Percentiles rank a stretch among this genome's conserved stretches.
These are phyloP conservation scores for Penicillium sp. DNA, from an alignment of 2,329 filamentous ascomycete species.

Conservation along the genomic window DNA sequence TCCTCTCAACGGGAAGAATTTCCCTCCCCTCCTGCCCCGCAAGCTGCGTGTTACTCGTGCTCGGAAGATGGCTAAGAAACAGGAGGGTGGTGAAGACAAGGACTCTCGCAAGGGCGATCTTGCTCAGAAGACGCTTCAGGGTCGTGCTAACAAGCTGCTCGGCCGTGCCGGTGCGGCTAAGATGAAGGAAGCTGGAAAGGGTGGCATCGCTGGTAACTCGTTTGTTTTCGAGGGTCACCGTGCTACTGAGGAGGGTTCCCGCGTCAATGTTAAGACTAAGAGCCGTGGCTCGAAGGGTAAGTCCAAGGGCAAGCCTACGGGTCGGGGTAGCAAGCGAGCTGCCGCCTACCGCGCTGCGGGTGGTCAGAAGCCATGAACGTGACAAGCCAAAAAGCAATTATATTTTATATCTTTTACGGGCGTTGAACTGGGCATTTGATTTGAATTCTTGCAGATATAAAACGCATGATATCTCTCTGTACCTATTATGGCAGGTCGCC, in stretches of 20 bases:
- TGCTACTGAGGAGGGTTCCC: conserved; percentile 39
- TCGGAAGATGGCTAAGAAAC: conserved; percentile 65
- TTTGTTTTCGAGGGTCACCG: conserved; percentile 53
- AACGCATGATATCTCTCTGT: neutral
- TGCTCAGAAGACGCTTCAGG: conserved; percentile 41
- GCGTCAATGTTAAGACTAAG: conserved; percentile 42
- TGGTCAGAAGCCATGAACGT: conserved; percentile 31
- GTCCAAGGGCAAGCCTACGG: conserved; percentile 46
- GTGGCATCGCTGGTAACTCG: conserved; percentile 35
- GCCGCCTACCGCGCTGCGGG: conserved; percentile 48
- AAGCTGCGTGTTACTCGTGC: conserved; percentile 84
- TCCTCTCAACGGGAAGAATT: conserved; percentile 86
- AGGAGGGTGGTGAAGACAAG: conserved; percentile 22
- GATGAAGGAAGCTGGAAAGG: conserved; percentile 34
- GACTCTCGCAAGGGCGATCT: conserved; percentile 29
- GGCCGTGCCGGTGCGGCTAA: conserved; percentile 45
- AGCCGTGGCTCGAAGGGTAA: conserved; percentile 47
- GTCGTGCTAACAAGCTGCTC: conserved; percentile 43
- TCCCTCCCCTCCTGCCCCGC: conserved; percentile 90
- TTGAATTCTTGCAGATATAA: conserved; percentile 19
- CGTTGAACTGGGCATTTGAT: conserved; percentile 29
- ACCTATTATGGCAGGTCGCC: too few species aligned
- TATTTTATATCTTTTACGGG: conserved; percentile 22
- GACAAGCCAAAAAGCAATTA: conserved; percentile 5
- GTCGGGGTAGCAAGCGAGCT: conserved; percentile 47